phyloP scores from a whole-genome alignment of 2,329 filamentous ascomycete genomes.

The Trichoderma sp. region DNA sequence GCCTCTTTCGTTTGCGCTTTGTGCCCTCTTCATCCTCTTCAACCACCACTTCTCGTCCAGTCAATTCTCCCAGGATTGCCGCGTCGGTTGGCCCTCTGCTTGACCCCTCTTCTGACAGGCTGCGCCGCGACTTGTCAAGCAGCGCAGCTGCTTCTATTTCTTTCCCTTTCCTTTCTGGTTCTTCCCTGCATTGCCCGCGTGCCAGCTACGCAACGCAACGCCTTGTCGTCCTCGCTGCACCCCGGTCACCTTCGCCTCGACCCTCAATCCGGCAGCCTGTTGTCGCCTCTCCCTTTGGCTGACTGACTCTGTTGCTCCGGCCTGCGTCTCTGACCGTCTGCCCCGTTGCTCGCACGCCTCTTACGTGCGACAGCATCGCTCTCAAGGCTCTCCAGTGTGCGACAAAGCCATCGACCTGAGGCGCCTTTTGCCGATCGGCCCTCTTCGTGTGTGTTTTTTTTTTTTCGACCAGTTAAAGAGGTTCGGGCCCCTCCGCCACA shows the following conservation, averaged over 20 bases:
- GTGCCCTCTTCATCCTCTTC: slow-evolving; percentile 35
- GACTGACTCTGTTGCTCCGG: slow-evolving; percentile 16
- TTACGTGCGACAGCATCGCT: slow-evolving; percentile 15
- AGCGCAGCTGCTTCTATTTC: slow-evolving; percentile 28
- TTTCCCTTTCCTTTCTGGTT: neutral
- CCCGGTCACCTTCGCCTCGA: slow-evolving; percentile 20
- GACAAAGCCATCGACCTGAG: slow-evolving; percentile 23
- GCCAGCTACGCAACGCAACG: slow-evolving; percentile 25
- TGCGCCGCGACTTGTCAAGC: slow-evolving; percentile 32
- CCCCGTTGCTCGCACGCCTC: neutral
- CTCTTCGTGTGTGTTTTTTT: slow-evolving; percentile 7
- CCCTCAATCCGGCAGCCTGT: slow-evolving; percentile 21
- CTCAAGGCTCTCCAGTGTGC: slow-evolving; percentile 18
- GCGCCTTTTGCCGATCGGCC: slow-evolving; percentile 24
- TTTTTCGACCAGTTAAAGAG: slow-evolving; percentile 4
- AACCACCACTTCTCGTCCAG: slow-evolving; percentile 36
- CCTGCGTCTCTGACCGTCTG: slow-evolving; percentile 19
- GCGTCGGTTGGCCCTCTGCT: slow-evolving; percentile 28
- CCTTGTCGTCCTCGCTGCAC: slow-evolving; percentile 16
- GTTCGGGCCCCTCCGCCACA: slow-evolving; percentile 26
- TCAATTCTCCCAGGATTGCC: slow-evolving; percentile 39
- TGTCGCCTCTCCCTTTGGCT: slow-evolving; percentile 22
- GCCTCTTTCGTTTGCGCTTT: slow-evolving; percentile 37
- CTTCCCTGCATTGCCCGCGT: slow-evolving; percentile 28
- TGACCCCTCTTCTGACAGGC: slow-evolving; percentile 30